Conservation (phyloP, 495 filamentous ascomycete genomes). For the Penicillium roqueforti region DNA sequence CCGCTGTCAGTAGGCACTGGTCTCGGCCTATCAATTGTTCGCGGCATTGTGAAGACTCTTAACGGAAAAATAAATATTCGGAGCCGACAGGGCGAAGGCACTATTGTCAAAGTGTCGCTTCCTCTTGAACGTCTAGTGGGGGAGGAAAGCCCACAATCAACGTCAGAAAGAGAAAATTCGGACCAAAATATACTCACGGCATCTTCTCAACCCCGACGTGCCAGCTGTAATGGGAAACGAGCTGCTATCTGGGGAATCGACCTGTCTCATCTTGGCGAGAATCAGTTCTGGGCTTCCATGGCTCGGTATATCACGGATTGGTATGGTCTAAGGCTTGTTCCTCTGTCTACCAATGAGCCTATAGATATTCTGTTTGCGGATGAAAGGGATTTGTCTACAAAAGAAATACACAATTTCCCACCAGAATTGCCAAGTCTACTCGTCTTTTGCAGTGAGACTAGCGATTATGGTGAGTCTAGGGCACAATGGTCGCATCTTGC, state of each 20-base stretch:
- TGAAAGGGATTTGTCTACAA: constrained; percentile 22
- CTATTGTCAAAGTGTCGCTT: constrained; percentile 43
- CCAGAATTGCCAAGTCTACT: constrained; percentile 13
- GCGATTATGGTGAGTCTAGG: constrained; percentile 11
- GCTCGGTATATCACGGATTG: constrained; percentile 32
- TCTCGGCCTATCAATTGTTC: constrained; percentile 48
- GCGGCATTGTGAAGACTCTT: constrained; percentile 45
- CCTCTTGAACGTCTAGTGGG: constrained; percentile 31
- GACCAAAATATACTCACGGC: constrained; percentile 6
- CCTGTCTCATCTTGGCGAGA: neutral
- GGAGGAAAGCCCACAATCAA: constrained; percentile 3
- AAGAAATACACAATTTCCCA: constrained; percentile 8
- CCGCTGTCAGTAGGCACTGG: constrained; percentile 41
- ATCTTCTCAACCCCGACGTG: constrained; percentile 16
- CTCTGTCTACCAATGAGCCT: constrained; percentile 17
- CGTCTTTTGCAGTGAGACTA: constrained; percentile 23
- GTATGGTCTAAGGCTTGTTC: constrained; percentile 37
- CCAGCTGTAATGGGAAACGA: constrained; percentile 8
- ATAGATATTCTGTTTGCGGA: constrained; percentile 36
- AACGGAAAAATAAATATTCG: constrained; percentile 46
- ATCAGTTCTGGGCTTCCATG: constrained; percentile 13
- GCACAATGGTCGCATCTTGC: constrained; percentile 23
- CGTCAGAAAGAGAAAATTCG: neutral
- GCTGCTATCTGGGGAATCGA: constrained; percentile 22
- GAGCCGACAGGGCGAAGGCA: constrained; percentile 44